Conservation (phyloP, 73 alveolate genomes). For the Paramecium caudatum region DNA sequence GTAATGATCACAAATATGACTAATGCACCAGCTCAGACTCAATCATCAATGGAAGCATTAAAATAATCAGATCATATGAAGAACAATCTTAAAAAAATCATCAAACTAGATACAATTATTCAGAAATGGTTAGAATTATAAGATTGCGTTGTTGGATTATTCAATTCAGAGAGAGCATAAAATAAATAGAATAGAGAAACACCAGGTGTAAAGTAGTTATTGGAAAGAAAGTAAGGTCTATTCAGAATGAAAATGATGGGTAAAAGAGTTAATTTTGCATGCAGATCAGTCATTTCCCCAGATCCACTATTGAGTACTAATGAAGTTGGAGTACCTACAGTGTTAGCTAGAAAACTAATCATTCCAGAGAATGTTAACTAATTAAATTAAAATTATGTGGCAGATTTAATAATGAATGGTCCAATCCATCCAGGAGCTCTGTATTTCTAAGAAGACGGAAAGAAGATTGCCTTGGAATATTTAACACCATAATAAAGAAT, state of each 20-base stretch:
- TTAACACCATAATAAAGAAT: slow-evolving; percentile 87
- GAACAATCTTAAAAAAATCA: slow-evolving; percentile 28
- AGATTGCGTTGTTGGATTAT: slow-evolving; percentile 91
- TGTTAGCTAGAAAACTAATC: slow-evolving; percentile 96
- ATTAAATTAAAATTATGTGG: slow-evolving; percentile 89
- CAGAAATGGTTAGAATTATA: slow-evolving; percentile 92
- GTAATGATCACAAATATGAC: slow-evolving; percentile 61
- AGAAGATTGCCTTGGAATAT: slow-evolving; percentile 87
- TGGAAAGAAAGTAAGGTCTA: slow-evolving; percentile 99
- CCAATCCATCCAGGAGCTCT: slow-evolving; percentile 80
- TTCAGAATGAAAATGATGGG: slow-evolving; percentile 99
- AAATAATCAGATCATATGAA: slow-evolving; percentile 29
- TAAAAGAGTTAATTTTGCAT: slow-evolving; percentile 99
- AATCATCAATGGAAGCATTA: slow-evolving; percentile 10
- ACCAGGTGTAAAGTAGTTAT: slow-evolving; percentile 95
- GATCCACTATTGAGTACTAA: slow-evolving; percentile 98
- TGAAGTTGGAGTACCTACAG: slow-evolving; percentile 98
- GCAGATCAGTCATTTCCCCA: slow-evolving; percentile 99
- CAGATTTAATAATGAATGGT: slow-evolving; percentile 91
- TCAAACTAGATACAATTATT: slow-evolving; percentile 81
- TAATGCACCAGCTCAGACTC: slow-evolving; percentile 21
- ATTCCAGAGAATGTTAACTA: slow-evolving; percentile 97
- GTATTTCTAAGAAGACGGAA: slow-evolving; percentile 83
- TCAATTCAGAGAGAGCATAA: slow-evolving; percentile 95
- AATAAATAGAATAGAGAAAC: slow-evolving; percentile 95